phyloP scores from a whole-genome alignment of 164 flowering plant genomes.

The Stephania cephalantha region DNA sequence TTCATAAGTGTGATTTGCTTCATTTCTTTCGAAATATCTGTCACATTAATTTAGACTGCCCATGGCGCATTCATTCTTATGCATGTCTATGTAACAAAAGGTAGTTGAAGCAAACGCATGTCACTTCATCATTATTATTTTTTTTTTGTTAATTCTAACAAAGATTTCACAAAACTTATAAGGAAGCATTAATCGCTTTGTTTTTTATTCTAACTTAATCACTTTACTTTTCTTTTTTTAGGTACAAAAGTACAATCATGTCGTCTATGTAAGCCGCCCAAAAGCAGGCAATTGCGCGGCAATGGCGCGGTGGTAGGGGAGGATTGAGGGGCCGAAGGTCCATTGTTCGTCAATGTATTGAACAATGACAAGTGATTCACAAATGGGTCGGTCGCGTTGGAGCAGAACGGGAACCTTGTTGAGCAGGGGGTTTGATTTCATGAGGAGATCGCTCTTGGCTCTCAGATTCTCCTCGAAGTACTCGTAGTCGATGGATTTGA shows the following conservation, averaged over 20 bases:
- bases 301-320: slow-evolving; percentile 57
- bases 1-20: no score
- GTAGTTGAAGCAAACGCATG: no score
- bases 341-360: slow-evolving; percentile 64
- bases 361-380: slow-evolving; percentile 57
- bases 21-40: no score
- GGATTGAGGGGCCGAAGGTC: slow-evolving; percentile 46
- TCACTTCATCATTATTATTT: no score
- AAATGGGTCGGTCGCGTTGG: slow-evolving; percentile 44
- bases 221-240: no score
- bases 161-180: no score
- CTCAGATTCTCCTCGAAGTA: slow-evolving; percentile 30
- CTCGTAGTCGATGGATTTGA: slow-evolving; percentile 45
- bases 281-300: slow-evolving; percentile 31
- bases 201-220: no score
- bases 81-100: no score
- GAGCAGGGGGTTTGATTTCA: background rate
- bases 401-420: slow-evolving; percentile 34
- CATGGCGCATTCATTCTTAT: no score
- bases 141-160: no score
- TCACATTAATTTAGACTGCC: no score
- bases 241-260: background rate
- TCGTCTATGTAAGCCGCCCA: slow-evolving; percentile 66
- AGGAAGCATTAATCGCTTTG: no score
- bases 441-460: slow-evolving; percentile 48